Conservation (phyloP, 2,329 filamentous ascomycete species). For the Colletotrichum liaoningense region DNA sequence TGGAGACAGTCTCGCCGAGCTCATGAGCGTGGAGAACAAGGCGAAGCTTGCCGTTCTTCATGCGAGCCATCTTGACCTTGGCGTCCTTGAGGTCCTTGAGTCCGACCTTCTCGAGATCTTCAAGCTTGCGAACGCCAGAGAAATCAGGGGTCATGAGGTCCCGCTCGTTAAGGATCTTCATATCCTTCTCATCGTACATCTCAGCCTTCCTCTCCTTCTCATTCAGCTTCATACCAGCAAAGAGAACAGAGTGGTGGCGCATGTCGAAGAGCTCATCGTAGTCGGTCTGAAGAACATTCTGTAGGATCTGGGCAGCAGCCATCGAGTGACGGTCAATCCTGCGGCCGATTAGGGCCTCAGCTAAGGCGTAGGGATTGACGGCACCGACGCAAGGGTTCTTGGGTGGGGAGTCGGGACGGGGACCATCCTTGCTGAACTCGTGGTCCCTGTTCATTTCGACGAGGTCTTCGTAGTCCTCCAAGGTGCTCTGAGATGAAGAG, state of each 20-base stretch:
- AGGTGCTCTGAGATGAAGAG: slow-evolving; percentile 40
- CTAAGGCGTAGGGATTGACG: slow-evolving; percentile 57
- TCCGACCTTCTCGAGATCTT: slow-evolving; percentile 54
- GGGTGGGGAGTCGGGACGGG: slow-evolving; percentile 49
- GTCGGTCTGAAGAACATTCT: slow-evolving; percentile 57
- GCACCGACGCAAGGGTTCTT: slow-evolving; percentile 52
- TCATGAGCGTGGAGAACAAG: slow-evolving; percentile 50
- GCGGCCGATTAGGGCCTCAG: slow-evolving; percentile 55
- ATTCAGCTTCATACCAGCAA: slow-evolving; percentile 54
- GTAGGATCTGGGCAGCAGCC: slow-evolving; percentile 48
- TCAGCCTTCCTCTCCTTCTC: slow-evolving; percentile 50
- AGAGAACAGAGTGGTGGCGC: slow-evolving; percentile 55
- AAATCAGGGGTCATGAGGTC: slow-evolving; percentile 57
- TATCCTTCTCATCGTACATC: slow-evolving; percentile 50
- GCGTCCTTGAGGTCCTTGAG: slow-evolving; percentile 49
- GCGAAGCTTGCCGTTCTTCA: slow-evolving; percentile 58
- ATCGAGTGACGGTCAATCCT: slow-evolving; percentile 51
- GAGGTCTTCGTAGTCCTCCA: slow-evolving; percentile 48
- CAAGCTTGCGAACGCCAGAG: slow-evolving; percentile 49
- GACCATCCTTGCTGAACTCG: slow-evolving; percentile 39
- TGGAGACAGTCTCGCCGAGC: slow-evolving; percentile 50
- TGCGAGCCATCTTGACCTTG: slow-evolving; percentile 52
- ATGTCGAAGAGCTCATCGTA: slow-evolving; percentile 61
- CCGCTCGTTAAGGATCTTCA: slow-evolving; percentile 53
- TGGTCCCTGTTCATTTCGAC: slow-evolving; percentile 42